These are phyloP conservation scores for Aplosporella prunicola DNA, from an alignment of 2,329 filamentous ascomycete genomes.

Conservation along the genomic window DNA sequence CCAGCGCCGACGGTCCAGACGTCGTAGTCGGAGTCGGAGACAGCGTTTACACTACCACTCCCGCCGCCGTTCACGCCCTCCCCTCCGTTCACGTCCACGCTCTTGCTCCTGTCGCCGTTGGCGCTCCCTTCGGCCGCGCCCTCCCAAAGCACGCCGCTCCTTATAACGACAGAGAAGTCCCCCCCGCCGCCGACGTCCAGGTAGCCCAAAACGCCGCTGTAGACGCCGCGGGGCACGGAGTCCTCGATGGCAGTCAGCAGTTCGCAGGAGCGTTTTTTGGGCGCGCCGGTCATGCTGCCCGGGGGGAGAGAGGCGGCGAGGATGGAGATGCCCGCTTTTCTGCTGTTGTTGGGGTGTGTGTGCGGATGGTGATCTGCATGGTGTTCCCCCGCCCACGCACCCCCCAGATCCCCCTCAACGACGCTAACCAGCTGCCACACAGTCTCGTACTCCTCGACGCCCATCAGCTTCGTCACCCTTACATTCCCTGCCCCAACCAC, in stretches of 20 bases:
- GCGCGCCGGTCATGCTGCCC: constrained; percentile 93
- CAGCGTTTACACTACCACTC: no score
- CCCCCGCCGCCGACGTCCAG: constrained; percentile 76
- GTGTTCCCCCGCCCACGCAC: neutral
- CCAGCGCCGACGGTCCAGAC: constrained; percentile 81
- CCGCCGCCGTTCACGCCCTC: neutral
- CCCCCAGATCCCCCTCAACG: constrained; percentile 52
- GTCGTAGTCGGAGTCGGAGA: no score
- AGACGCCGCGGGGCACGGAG: constrained; percentile 54
- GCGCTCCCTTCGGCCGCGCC: constrained; percentile 37
- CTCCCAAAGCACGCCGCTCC: constrained; percentile 67
- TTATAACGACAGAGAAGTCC: constrained; percentile 86
- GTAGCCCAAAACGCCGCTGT: constrained; percentile 84
- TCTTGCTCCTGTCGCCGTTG: constrained; percentile 22
- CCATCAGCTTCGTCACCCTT: constrained; percentile 65
- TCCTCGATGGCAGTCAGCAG: constrained; percentile 63
- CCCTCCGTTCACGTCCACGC: constrained; percentile 14
- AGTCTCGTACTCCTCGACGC: constrained; percentile 81
- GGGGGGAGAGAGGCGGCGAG: constrained; percentile 72
- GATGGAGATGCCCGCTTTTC: constrained; percentile 67
- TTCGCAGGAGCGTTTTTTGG: constrained; percentile 87
- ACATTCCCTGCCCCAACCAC: constrained; percentile 69
- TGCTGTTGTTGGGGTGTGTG: neutral
- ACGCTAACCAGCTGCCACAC: constrained; percentile 90
- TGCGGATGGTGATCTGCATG: neutral